Base-by-base conservation (phyloP, 2,329 filamentous ascomycete genomes). In the Verticillium nubilum region DNA sequence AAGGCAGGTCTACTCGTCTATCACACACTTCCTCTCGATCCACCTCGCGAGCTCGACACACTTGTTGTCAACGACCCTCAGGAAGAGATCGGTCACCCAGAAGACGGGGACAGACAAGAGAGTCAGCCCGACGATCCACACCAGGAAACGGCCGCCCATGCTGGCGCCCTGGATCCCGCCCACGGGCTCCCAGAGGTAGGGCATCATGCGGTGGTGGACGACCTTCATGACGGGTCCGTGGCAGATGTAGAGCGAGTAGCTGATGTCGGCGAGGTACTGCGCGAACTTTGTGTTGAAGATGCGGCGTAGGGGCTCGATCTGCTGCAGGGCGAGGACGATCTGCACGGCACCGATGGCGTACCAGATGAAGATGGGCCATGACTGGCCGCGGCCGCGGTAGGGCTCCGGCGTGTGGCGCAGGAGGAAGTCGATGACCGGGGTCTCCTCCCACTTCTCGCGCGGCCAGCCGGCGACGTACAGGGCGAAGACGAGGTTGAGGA, bases 21-120 rank as follows among this genome's bases (percentile, higher is more conserved):
- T 26, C n/a, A 58, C 57, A 50, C 66, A 65, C n/a, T 59, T 60
- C 13, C 52, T 64, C 66, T 81, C 81, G 27, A 83, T 61, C 74
- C 79, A 81, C 52, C 76, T 72, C 3, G 80, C 77, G 64, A 84
- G 76, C 56, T 74, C 76, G 7, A 83, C 64, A 10, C 61, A 61
- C 37, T 61, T 64, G 73, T 67, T 78, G 75, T 87, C 85, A 5
- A 87, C 75, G 1, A 71, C 70, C 28, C 83, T 76, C 81, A 83
- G 86, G 65, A 86, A 86, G 3, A 87, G 59, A 68, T 87, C 85
- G 1, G 81, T 80, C 5, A 77, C 74, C 78, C 83, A 86, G 5
- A 86, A 73, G 0, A 80, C 73, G 2, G 74, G 59, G 3, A 72
- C 65, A 4, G 67, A 68, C 2, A 76, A 56, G 4, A 73, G 56